phyloP scores from a whole-genome alignment of 129 eudicot species.

The Logfia minima region DNA sequence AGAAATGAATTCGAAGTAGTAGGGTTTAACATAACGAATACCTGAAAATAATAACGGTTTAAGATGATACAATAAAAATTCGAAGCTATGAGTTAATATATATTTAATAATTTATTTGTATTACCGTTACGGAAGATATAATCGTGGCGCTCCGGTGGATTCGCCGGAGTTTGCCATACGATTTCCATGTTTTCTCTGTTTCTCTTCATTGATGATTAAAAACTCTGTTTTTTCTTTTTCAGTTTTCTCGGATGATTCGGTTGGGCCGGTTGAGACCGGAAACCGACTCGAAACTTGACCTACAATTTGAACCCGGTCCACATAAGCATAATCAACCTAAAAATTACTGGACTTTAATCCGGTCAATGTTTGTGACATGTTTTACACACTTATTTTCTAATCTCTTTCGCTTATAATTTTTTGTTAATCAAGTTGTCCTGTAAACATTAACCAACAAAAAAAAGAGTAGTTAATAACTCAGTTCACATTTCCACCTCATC shows the following conservation, averaged over 20 bases:
- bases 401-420: no score
- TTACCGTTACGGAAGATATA: conserved; percentile 79
- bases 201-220: conserved; percentile 53
- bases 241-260: neutral
- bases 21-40: conserved; percentile 86
- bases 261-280: neutral
- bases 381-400: no score
- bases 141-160: conserved; percentile 82
- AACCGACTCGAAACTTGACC: no score
- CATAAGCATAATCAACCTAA: no score
- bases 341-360: no score
- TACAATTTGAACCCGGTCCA: no score
- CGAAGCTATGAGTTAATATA: neutral
- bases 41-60: conserved; percentile 39
- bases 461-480: no score
- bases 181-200: conserved; percentile 70
- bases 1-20: conserved; percentile 93
- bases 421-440: no score
- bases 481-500: no score
- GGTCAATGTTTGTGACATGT: no score
- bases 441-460: no score
- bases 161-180: conserved; percentile 96
- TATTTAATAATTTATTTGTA: no score
- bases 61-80: neutral
- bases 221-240: neutral